Conservation (phyloP, 176 grass and related monocot species). For the Avena atlantica region DNA sequence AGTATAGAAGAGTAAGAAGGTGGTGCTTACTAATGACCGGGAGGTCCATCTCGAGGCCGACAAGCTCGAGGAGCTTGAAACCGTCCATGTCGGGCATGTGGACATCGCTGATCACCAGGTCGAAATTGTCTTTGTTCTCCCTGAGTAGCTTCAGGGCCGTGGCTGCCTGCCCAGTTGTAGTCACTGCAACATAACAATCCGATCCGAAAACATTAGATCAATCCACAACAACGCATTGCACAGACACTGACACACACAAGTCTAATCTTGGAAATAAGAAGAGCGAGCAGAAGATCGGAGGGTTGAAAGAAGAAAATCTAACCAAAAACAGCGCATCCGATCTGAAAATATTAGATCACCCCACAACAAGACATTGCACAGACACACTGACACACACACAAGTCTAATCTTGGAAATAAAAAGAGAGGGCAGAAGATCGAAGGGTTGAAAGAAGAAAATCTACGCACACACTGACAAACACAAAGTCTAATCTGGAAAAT, state of each 20-base stretch:
- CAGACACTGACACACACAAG: not conserved
- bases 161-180: slow-evolving; percentile 64
- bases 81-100: slow-evolving; percentile 99
- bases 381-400: not conserved
- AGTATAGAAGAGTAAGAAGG: not conserved
- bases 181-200: slow-evolving; percentile 63
- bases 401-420: no score
- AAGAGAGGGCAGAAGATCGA: no score
- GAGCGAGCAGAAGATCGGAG: not conserved
- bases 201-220: slow-evolving; percentile 28
- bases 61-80: slow-evolving; percentile 86
- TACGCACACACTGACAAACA: not conserved
- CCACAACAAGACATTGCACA: no score
- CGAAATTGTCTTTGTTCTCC: slow-evolving; percentile 82
- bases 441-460: no score
- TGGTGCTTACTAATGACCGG: slow-evolving; percentile 84
- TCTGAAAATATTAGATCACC: no score
- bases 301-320: not conserved
- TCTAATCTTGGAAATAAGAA: slow-evolving; percentile 17
- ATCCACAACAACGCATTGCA: slow-evolving; percentile 14
- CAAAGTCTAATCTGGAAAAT: no score
- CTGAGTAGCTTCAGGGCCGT: slow-evolving; percentile 71
- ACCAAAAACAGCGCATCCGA: not conserved
- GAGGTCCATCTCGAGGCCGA: slow-evolving; percentile 91
- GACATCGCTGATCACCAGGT: slow-evolving; percentile 90